Evolutionary conservation across 1,284 basidiomycete species (phyloP).

Genomic region (Trichosporon sp.): DNA sequence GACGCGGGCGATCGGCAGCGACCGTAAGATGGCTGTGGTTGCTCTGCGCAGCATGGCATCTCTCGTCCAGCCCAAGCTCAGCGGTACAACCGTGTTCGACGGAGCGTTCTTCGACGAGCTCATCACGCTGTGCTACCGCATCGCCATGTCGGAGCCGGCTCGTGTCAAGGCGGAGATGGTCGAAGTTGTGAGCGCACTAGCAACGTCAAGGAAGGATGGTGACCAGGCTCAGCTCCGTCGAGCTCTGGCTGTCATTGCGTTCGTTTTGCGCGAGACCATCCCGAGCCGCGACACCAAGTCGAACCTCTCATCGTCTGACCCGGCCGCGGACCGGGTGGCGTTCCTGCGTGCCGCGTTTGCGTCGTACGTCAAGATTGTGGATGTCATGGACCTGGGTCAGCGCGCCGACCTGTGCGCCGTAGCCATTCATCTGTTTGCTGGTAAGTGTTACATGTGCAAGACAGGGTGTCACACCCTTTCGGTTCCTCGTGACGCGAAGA

Average conservation of each 20-base stretch:
- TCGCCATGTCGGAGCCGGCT: slow-evolving; percentile 83
- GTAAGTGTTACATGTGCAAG: slow-evolving; percentile 57
- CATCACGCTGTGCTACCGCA: slow-evolving; percentile 80
- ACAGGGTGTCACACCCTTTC: background rate
- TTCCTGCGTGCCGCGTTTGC: slow-evolving; percentile 71
- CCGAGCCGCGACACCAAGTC: slow-evolving; percentile 63
- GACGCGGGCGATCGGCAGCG: slow-evolving; percentile 67
- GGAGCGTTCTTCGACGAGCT: slow-evolving; percentile 86
- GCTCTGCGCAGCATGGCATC: slow-evolving; percentile 77
- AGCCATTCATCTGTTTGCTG: slow-evolving; percentile 76
- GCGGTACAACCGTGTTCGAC: slow-evolving; percentile 77
- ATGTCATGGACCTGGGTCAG: slow-evolving; percentile 62
- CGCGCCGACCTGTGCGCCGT: slow-evolving; percentile 73
- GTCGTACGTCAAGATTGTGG: slow-evolving; percentile 68
- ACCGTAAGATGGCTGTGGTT: slow-evolving; percentile 59
- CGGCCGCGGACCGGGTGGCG: slow-evolving; percentile 63
- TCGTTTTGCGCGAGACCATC: slow-evolving; percentile 72
- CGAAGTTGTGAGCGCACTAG: slow-evolving; percentile 70
- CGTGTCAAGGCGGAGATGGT: slow-evolving; percentile 73
- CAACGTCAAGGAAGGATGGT: slow-evolving; percentile 58
- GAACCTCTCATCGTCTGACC: slow-evolving; percentile 59
- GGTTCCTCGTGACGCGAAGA: slow-evolving; percentile 11
- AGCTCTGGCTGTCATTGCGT: slow-evolving; percentile 62
- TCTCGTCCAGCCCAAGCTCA: slow-evolving; percentile 75
- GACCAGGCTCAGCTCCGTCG: slow-evolving; percentile 49